Evolutionary conservation across 73 alveolate species (phyloP).

Genomic region (Paramecium octaurelia): DNA sequence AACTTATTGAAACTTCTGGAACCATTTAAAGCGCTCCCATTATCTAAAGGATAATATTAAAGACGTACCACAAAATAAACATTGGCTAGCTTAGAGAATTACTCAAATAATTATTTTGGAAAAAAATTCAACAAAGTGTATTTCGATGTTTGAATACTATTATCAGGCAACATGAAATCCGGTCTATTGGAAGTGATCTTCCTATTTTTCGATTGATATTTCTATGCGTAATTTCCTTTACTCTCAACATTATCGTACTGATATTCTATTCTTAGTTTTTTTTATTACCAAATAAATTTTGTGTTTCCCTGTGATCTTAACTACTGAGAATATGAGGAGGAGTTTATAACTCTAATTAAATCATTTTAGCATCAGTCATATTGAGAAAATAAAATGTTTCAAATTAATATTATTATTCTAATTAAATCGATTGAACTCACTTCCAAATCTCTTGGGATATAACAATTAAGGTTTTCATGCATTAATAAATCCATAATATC

Average conservation of each 20-base stretch:
- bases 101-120: constrained; percentile 85
- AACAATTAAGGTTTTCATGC: not conserved
- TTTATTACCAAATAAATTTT: not conserved
- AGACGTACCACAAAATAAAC: constrained; percentile 76
- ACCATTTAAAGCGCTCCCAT: constrained; percentile 65
- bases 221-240: not conserved
- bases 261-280: not conserved
- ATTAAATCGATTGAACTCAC: not conserved
- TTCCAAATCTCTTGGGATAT: not conserved
- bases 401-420: not conserved
- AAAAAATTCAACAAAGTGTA: constrained; percentile 67
- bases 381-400: not conserved
- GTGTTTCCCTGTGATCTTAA: not conserved
- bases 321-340: constrained; percentile 8
- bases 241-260: constrained; percentile 46
- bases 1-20: constrained; percentile 84
- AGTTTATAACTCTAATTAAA: not conserved
- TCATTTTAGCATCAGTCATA: not conserved
- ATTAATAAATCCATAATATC: not conserved
- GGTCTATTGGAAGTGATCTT: constrained; percentile 58
- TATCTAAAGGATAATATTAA: not conserved
- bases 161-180: constrained; percentile 41
- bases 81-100: constrained; percentile 87
- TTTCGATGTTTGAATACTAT: constrained; percentile 72
- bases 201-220: constrained; percentile 50